Evolutionary conservation across 495 filamentous ascomycete species (phyloP).

Genomic region (Penicillium lividum): DNA sequence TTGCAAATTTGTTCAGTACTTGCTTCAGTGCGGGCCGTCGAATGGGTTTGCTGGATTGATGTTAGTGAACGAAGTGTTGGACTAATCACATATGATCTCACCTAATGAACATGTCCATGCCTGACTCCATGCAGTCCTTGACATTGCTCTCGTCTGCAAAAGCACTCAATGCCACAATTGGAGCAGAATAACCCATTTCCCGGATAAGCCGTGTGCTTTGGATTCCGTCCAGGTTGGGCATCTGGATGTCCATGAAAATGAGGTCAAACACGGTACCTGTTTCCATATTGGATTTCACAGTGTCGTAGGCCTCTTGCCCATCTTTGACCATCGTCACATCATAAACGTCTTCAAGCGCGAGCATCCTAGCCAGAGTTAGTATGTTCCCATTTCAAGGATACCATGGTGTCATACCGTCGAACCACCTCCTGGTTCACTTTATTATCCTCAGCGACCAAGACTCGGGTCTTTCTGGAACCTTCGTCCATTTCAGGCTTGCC

Average conservation of each 20-base stretch:
- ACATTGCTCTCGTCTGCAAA: conserved; percentile 90
- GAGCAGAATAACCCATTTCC: conserved; percentile 80
- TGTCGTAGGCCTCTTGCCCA: conserved; percentile 84
- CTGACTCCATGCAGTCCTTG: conserved; percentile 75
- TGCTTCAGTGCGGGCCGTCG: conserved; percentile 79
- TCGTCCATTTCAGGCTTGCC: conserved; percentile 23
- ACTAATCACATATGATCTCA: background rate
- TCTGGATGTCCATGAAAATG: conserved; percentile 92
- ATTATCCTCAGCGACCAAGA: conserved; percentile 95
- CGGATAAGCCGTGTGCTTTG: conserved; percentile 86
- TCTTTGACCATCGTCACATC: conserved; percentile 82
- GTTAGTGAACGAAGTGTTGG: background rate
- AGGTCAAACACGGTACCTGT: conserved; percentile 70
- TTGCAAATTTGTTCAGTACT: conserved; percentile 69
- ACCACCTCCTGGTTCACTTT: conserved; percentile 94
- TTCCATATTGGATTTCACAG: conserved; percentile 80
- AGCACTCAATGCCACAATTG: conserved; percentile 88
- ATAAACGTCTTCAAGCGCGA: conserved; percentile 68
- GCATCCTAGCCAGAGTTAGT: conserved; percentile 44
- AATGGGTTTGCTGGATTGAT: conserved; percentile 68
- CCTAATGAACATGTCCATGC: conserved; percentile 71
- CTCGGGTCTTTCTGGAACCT: conserved; percentile 59
- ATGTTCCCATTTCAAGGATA: background rate
- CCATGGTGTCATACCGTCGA: conserved; percentile 39
- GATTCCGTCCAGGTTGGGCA: conserved; percentile 90